phyloP scores from a whole-genome alignment of 208 protist genomes.

The Naegleria gruberi region DNA sequence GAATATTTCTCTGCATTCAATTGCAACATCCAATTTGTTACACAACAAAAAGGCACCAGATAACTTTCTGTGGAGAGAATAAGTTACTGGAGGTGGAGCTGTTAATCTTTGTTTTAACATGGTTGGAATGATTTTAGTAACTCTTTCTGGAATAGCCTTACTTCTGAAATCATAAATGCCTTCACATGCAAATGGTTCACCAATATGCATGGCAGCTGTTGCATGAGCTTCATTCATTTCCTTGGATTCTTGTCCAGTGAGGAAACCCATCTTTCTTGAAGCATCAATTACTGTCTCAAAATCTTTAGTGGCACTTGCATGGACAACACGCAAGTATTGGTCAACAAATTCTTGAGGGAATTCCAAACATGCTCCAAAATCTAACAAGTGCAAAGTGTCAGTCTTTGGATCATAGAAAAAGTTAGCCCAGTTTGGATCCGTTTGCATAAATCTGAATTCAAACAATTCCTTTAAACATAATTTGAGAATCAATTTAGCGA shows the following conservation, averaged over 20 bases:
- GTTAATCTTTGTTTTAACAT: conserved; percentile 81
- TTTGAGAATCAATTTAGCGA: conserved; percentile 66
- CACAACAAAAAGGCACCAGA: conserved; percentile 83
- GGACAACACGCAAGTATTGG: conserved; percentile 80
- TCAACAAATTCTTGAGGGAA: conserved; percentile 68
- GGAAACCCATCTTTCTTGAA: conserved; percentile 80
- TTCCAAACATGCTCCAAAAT: conserved; percentile 84
- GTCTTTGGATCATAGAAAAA: conserved; percentile 78
- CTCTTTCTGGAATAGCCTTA: conserved; percentile 64
- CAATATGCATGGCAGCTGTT: conserved; percentile 68
- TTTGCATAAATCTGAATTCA: conserved; percentile 90
- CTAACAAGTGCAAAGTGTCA: conserved; percentile 59
- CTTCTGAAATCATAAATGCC: conserved; percentile 70
- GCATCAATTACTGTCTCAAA: conserved; percentile 63
- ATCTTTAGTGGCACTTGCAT: conserved; percentile 62
- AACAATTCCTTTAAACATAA: conserved; percentile 82
- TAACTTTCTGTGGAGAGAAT: conserved; percentile 88
- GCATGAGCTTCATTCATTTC: conserved; percentile 80
- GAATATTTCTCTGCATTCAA: conserved; percentile 59
- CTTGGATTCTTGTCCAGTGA: conserved; percentile 80
- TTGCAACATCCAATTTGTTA: conserved; percentile 66
- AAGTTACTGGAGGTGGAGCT: conserved; percentile 73
- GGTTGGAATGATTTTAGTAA: conserved; percentile 68
- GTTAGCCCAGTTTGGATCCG: conserved; percentile 91
- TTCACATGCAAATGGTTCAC: conserved; percentile 68